Percentiles rank a stretch among this genome's conserved stretches.
Conservation (phyloP, 2,329 filamentous ascomycete species). For the Arthrinium phaeospermum region DNA sequence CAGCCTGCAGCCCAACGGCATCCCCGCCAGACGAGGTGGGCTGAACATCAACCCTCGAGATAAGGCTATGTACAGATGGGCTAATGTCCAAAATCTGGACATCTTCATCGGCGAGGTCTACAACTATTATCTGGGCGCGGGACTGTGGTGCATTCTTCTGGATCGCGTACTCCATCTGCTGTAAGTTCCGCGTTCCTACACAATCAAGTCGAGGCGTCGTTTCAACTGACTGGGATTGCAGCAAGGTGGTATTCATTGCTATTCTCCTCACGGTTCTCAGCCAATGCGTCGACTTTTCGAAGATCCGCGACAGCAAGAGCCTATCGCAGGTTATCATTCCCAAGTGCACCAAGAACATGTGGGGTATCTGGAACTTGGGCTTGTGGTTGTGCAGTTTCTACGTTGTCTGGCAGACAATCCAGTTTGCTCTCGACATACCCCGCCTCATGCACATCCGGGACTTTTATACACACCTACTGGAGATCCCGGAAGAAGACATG, state of each 20-base stretch:
- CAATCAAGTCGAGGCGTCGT: slow-evolving; percentile 9
- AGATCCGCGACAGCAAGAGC: slow-evolving; percentile 68
- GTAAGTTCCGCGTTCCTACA: slow-evolving; percentile 51
- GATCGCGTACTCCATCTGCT: slow-evolving; percentile 74
- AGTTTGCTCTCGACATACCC: slow-evolving; percentile 74
- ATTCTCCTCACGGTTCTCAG: slow-evolving; percentile 82
- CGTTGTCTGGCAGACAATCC: slow-evolving; percentile 80
- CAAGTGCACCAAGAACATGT: slow-evolving; percentile 79
- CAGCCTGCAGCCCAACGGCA: slow-evolving; percentile 24
- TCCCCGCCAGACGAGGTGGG: slow-evolving; percentile 32
- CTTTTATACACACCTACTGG: slow-evolving; percentile 83
- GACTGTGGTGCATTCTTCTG: slow-evolving; percentile 83
- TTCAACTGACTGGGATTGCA: slow-evolving; percentile 39
- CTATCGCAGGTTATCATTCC: slow-evolving; percentile 64
- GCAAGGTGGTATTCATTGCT: slow-evolving; percentile 82
- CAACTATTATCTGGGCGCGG: slow-evolving; percentile 81
- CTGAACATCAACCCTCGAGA: slow-evolving; percentile 57
- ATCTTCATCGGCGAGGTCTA: slow-evolving; percentile 87
- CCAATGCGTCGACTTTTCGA: slow-evolving; percentile 83
- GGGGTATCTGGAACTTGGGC: slow-evolving; percentile 74
- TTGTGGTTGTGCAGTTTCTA: slow-evolving; percentile 87
- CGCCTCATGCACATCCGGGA: slow-evolving; percentile 79
- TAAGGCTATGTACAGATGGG: slow-evolving; percentile 90
- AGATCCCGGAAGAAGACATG: slow-evolving; percentile 83
- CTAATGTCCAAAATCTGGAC: slow-evolving; percentile 88